Evolutionary conservation across 2,329 filamentous ascomycete genomes (phyloP).

Genomic region (Helotiales sp.): DNA sequence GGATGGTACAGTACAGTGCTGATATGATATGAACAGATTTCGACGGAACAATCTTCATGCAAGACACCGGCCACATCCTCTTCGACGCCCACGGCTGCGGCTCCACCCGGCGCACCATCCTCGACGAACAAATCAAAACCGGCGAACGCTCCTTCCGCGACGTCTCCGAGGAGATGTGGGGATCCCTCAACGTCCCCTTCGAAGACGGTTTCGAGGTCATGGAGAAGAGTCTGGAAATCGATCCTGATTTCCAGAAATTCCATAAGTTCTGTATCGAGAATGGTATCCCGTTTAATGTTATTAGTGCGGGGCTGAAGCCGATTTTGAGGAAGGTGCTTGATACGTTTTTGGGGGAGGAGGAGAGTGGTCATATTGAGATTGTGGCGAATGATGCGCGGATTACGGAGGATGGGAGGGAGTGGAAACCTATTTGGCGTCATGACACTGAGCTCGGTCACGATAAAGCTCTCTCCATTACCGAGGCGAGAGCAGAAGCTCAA

Average conservation of each 20-base stretch:
- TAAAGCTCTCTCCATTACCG: constrained; percentile 63
- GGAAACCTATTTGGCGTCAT: constrained; percentile 68
- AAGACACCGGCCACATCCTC: constrained; percentile 69
- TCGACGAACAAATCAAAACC: constrained; percentile 64
- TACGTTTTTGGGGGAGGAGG: constrained; percentile 62
- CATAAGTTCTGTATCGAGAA: constrained; percentile 64
- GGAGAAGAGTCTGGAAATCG: constrained; percentile 61
- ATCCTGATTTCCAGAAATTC: constrained; percentile 62
- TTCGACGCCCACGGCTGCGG: constrained; percentile 68
- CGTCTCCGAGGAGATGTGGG: constrained; percentile 73
- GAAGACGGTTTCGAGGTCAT: constrained; percentile 67
- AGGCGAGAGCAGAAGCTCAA: constrained; percentile 56
- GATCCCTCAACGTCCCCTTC: constrained; percentile 64
- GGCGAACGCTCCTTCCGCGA: constrained; percentile 68
- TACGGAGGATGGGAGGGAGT: constrained; percentile 54
- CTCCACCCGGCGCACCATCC: constrained; percentile 50
- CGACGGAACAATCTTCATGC: constrained; percentile 72
- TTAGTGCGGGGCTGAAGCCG: constrained; percentile 67
- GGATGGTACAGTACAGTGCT: no score
- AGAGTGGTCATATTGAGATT: constrained; percentile 60
- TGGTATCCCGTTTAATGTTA: constrained; percentile 67
- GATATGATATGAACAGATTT: no score
- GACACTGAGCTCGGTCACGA: constrained; percentile 66
- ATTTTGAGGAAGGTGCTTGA: constrained; percentile 62
- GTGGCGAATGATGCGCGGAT: constrained; percentile 68